phyloP scores from a whole-genome alignment of 2,329 filamentous ascomycete genomes.

The Cladophialophora psammophila region DNA sequence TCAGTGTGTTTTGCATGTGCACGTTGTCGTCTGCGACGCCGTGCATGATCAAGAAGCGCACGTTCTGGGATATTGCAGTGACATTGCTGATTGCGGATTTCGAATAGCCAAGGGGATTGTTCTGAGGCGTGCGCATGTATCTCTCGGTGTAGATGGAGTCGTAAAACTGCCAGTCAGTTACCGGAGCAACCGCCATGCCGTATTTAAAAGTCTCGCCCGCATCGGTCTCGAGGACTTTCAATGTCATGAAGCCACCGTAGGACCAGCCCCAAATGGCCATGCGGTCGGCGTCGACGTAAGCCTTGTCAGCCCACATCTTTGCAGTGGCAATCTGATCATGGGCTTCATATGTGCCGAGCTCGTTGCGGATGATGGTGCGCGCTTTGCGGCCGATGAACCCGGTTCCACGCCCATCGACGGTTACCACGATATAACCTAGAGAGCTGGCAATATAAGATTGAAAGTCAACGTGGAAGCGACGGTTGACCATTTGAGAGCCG shows the following conservation, averaged over 20 bases:
- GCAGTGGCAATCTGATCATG: constrained; percentile 90
- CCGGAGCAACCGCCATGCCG: constrained; percentile 96
- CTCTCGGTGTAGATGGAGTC: constrained; percentile 93
- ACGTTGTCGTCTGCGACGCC: constrained; percentile 97
- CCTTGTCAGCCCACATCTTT: constrained; percentile 79
- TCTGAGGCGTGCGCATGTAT: constrained; percentile 94
- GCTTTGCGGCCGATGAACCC: constrained; percentile 86
- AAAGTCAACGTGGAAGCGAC: constrained; percentile 84
- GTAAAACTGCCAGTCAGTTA: constrained; percentile 98
- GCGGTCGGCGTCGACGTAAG: constrained; percentile 80
- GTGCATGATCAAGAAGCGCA: constrained; percentile 94
- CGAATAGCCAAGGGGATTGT: constrained; percentile 79
- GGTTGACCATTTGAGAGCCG: constrained; percentile 86
- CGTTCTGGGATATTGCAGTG: constrained; percentile 73
- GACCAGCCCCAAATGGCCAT: constrained; percentile 99
- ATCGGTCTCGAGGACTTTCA: constrained; percentile 93
- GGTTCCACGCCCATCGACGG: constrained; percentile 91
- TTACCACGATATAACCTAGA: constrained; percentile 92
- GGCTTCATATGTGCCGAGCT: constrained; percentile 85
- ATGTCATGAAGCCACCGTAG: constrained; percentile 91
- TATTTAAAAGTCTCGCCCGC: constrained; percentile 90
- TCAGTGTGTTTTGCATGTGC: constrained; percentile 92
- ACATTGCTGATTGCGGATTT: constrained; percentile 77
- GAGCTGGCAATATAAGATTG: constrained; percentile 85
- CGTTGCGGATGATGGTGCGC: constrained; percentile 80